These are phyloP conservation scores for Quercus parvula DNA, from an alignment of 306 rosid genomes.

Conservation along the genomic window DNA sequence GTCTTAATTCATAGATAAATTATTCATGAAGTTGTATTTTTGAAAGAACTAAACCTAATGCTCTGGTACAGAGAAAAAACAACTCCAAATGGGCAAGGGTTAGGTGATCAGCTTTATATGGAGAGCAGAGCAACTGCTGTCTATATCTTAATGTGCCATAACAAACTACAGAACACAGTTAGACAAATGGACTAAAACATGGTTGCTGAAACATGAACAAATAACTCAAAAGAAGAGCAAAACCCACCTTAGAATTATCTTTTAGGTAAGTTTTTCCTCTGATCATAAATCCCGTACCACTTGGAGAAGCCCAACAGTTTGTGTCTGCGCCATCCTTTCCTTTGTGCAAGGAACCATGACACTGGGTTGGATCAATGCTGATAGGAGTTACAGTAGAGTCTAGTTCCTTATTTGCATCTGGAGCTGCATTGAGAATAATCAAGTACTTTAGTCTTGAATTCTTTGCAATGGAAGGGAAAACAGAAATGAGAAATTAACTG, in stretches of 20 bases:
- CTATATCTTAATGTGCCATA: neutral
- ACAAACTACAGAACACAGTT: neutral
- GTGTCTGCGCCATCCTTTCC: constrained; percentile 61
- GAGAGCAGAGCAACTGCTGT: neutral
- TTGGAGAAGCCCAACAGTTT: constrained; percentile 81
- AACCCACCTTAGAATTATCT: constrained; percentile 77
- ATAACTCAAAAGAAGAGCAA: neutral
- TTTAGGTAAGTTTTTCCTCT: constrained; percentile 88
- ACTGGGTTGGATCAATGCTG: constrained; percentile 42
- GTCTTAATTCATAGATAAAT: neutral
- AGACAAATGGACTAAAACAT: neutral
- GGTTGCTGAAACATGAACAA: neutral
- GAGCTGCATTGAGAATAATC: constrained; percentile 43
- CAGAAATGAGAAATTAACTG: constrained; percentile 3
- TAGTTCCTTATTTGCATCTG: constrained; percentile 47
- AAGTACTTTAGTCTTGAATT: neutral
- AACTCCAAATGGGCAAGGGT: neutral
- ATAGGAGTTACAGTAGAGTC: constrained; percentile 45
- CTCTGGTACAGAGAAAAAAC: neutral
- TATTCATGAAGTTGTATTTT: neutral
- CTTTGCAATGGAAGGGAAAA: constrained; percentile 1
- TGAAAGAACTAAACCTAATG: neutral
- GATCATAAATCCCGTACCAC: constrained; percentile 76
- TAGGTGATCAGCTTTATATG: neutral
- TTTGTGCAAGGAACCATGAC: constrained; percentile 48